Evolutionary conservation across 2,329 filamentous ascomycete genomes (phyloP).

Genomic region (Ceratocystis diversiconidia): DNA sequence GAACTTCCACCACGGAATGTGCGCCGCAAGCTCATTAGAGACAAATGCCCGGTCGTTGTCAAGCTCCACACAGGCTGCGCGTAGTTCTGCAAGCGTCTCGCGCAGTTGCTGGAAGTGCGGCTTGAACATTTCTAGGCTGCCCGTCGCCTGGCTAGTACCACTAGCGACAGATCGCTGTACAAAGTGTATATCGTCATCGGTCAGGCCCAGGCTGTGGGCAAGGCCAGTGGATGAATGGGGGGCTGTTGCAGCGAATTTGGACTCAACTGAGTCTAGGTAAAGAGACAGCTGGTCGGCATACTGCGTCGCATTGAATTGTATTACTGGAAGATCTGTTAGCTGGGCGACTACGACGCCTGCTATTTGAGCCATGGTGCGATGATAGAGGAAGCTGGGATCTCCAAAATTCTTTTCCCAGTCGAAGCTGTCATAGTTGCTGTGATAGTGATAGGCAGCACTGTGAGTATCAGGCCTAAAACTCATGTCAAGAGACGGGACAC

Average conservation of each 20-base stretch:
- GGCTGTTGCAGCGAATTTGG: conserved; percentile 30
- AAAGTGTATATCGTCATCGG: conserved; percentile 24
- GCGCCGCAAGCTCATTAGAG: conserved; percentile 31
- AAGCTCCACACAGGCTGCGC: conserved; percentile 30
- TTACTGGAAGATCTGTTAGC: conserved; percentile 45
- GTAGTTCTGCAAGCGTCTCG: conserved; percentile 27
- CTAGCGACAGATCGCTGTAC: conserved; percentile 22
- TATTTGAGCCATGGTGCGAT: conserved; percentile 51
- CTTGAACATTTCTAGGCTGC: conserved; percentile 29
- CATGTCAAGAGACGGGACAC: conserved; percentile 51
- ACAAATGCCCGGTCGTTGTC: conserved; percentile 33
- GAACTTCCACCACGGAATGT: conserved; percentile 68
- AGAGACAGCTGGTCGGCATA: conserved; percentile 43
- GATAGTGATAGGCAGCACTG: conserved; percentile 61
- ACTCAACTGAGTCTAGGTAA: conserved; percentile 40
- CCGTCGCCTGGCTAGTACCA: conserved; percentile 21
- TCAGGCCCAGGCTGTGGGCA: conserved; percentile 18
- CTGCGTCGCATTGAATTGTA: conserved; percentile 49
- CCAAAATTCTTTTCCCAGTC: conserved; percentile 76
- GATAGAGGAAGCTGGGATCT: conserved; percentile 54
- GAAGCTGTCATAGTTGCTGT: conserved; percentile 84
- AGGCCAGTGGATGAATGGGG: conserved; percentile 4
- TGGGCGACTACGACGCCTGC: conserved; percentile 47
- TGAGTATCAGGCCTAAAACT: conserved; percentile 35
- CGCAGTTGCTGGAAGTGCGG: conserved; percentile 29